A percentile compares a stretch with the other conserved stretches of the same genome.
Evolutionary conservation across 805 yeast genomes (phyloP).

Genomic region (Scheffersomyces stipitis): DNA sequence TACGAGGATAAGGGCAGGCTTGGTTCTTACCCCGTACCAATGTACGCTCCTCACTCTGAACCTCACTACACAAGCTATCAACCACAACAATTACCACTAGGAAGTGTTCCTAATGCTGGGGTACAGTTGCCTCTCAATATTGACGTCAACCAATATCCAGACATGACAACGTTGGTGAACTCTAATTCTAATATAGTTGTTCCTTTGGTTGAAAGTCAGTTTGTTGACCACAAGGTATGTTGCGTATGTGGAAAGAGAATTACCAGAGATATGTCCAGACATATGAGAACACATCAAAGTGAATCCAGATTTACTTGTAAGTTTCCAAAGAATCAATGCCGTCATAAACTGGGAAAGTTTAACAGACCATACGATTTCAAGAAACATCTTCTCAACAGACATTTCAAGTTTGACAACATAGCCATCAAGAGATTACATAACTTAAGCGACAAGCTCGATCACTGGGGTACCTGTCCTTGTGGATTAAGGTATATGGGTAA

Average conservation of each 20-base stretch:
- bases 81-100: not conserved
- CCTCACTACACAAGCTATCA: not conserved
- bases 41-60: not conserved
- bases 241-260: constrained; percentile 53
- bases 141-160: constrained; percentile 30
- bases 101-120: not conserved
- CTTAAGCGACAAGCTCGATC: constrained; percentile 50
- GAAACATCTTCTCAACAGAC: constrained; percentile 61
- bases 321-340: constrained; percentile 54
- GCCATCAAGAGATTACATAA: constrained; percentile 46
- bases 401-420: constrained; percentile 54
- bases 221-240: constrained; percentile 45
- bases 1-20: not conserved
- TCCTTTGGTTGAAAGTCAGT: constrained; percentile 37
- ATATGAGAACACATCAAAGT: constrained; percentile 59
- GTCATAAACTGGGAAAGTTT: constrained; percentile 60
- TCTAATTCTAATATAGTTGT: constrained; percentile 30
- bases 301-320: constrained; percentile 58
- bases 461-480: constrained; percentile 52
- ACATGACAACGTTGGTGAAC: constrained; percentile 39
- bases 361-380: constrained; percentile 69
- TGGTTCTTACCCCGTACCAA: not conserved
- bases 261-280: constrained; percentile 61
- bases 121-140: constrained; percentile 13
- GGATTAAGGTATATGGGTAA: constrained; percentile 32